phyloP scores from a whole-genome alignment of 192 early-diverging fungal species.

The Coemansia sp. region DNA sequence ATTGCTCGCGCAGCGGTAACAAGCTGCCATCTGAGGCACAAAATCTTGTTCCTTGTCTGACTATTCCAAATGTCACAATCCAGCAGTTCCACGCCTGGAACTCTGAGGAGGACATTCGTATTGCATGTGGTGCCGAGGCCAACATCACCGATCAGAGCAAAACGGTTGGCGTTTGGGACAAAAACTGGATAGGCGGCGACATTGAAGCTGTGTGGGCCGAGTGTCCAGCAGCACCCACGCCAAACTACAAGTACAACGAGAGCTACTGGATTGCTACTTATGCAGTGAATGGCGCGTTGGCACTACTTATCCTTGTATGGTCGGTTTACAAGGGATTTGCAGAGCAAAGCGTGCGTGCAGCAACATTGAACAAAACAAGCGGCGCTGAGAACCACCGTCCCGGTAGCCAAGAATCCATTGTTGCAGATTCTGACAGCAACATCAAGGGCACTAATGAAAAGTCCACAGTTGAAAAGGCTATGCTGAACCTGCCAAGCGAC shows the following conservation, averaged over 20 bases:
- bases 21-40: not conserved
- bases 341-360: not conserved
- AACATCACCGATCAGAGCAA: not conserved
- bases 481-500: not conserved
- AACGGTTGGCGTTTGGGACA: not conserved
- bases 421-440: not conserved
- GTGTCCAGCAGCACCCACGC: not conserved
- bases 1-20: not conserved
- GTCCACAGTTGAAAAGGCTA: not conserved
- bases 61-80: not conserved
- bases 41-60: not conserved
- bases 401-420: not conserved
- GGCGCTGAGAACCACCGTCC: not conserved
- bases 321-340: not conserved
- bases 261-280: not conserved
- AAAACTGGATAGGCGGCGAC: not conserved
- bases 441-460: constrained; percentile 10
- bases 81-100: not conserved
- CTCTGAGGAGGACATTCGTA: not conserved
- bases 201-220: not conserved
- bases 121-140: not conserved
- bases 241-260: not conserved
- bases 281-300: not conserved
- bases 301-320: not conserved
- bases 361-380: not conserved